These are phyloP conservation scores for Dactylorhiza incarnata DNA, from an alignment of 106 monocot genomes.

Conservation along the genomic window DNA sequence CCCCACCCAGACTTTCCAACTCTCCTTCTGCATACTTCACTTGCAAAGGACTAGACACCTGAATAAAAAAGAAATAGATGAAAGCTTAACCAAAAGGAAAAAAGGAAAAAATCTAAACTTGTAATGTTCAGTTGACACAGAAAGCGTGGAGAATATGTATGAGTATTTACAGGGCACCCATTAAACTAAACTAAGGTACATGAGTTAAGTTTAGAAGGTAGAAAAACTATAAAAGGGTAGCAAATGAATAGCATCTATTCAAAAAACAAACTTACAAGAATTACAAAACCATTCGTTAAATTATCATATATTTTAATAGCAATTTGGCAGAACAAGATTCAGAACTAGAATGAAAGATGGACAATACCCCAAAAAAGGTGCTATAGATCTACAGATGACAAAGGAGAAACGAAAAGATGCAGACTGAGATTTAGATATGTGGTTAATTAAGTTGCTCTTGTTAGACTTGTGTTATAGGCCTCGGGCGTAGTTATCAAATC, in stretches of 20 bases:
- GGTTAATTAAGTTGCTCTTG: too few species aligned
- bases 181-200: background rate
- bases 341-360: too few species aligned
- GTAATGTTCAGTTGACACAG: background rate
- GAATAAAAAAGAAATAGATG: conserved; percentile 12
- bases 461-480: too few species aligned
- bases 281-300: background rate
- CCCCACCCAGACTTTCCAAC: conserved; percentile 88
- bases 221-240: background rate
- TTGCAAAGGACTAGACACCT: conserved; percentile 98
- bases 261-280: background rate
- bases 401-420: background rate
- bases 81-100: background rate
- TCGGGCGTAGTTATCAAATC: too few species aligned
- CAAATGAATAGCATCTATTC: background rate
- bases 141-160: background rate
- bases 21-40: conserved; percentile 99
- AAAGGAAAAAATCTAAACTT: background rate
- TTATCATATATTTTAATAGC: too few species aligned
- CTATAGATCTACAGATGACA: background rate
- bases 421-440: background rate
- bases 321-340: too few species aligned
- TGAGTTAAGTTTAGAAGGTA: background rate
- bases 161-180: background rate
- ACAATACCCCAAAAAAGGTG: too few species aligned